Conservation (phyloP, 192 early-diverging fungal species). For the Gaertneriomyces semiglobifer region DNA sequence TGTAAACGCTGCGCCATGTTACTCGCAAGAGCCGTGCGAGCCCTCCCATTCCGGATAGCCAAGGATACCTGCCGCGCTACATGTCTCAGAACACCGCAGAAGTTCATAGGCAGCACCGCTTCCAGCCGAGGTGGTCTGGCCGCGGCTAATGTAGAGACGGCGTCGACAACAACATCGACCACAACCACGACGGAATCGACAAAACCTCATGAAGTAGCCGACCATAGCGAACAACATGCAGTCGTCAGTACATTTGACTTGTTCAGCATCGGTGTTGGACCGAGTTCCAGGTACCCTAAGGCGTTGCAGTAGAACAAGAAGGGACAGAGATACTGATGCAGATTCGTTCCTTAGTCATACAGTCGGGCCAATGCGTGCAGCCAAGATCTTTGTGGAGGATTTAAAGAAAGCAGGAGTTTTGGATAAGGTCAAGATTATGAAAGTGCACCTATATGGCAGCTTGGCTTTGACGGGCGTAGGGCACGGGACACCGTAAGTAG, state of each 20-base stretch:
- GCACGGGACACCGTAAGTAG: constrained; percentile 82
- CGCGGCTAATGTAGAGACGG: too few relatives aligned
- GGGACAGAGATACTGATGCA: neutral
- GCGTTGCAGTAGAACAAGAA: neutral
- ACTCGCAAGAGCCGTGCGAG: too few relatives aligned
- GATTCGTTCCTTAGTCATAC: constrained; percentile 55
- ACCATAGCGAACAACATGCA: constrained; percentile 58
- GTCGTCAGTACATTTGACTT: constrained; percentile 93
- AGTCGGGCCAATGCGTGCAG: constrained; percentile 97
- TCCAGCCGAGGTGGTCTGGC: too few relatives aligned
- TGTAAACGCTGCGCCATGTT: too few relatives aligned
- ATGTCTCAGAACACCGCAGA: too few relatives aligned
- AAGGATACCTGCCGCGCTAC: too few relatives aligned
- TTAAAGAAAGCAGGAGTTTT: constrained; percentile 50
- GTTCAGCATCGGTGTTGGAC: constrained; percentile 93
- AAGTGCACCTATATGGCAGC: constrained; percentile 88
- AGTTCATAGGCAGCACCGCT: too few relatives aligned
- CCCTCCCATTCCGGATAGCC: too few relatives aligned
- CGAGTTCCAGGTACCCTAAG: constrained; percentile 55
- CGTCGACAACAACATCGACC: too few relatives aligned
- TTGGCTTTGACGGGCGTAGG: constrained; percentile 92
- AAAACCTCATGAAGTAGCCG: neutral
- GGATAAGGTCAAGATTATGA: constrained; percentile 50
- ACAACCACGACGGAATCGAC: too few relatives aligned
- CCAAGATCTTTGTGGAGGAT: constrained; percentile 90